Percentiles rank a stretch among this genome's conserved stretches.
These are phyloP conservation scores for Thecaphora thlaspeos DNA, from an alignment of 1,284 basidiomycete species.

Conservation along the genomic window DNA sequence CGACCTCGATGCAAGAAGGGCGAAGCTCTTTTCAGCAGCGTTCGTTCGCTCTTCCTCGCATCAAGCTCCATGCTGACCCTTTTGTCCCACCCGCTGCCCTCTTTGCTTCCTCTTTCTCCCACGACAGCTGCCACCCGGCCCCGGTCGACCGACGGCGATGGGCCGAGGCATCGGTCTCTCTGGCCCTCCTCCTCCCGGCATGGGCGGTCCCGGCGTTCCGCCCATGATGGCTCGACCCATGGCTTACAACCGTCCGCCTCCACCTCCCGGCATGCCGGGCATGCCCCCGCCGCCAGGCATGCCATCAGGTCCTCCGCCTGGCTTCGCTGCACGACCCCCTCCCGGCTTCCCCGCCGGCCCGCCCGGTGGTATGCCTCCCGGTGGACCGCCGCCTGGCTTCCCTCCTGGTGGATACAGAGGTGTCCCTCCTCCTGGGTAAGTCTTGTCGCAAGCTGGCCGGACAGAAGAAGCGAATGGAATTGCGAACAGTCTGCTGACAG, in stretches of 20 bases:
- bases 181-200: slow-evolving; percentile 67
- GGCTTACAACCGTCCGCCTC: slow-evolving; percentile 61
- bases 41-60: no score
- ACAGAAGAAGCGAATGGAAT: no score
- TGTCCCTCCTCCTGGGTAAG: slow-evolving; percentile 34
- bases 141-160: slow-evolving; percentile 90
- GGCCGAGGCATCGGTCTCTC: slow-evolving; percentile 91
- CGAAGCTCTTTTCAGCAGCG: background rate
- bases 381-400: slow-evolving; percentile 49
- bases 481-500: slow-evolving; percentile 32
- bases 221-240: slow-evolving; percentile 38
- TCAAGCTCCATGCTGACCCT: no score
- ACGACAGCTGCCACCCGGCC: slow-evolving; percentile 78
- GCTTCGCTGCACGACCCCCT: slow-evolving; percentile 15
- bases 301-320: slow-evolving; percentile 29
- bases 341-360: slow-evolving; percentile 8
- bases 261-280: slow-evolving; percentile 66
- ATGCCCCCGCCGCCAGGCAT: slow-evolving; percentile 60
- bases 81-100: no score
- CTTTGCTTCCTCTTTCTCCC: no score
- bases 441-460: slow-evolving; percentile 19
- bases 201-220: slow-evolving; percentile 61
- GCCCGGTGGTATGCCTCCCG: slow-evolving; percentile 14
- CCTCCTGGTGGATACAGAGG: slow-evolving; percentile 45
- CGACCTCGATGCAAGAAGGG: slow-evolving; percentile 68